Percentiles rank a stretch among this genome's conserved stretches.
phyloP scores from a whole-genome alignment of 768 basidiomycete genomes.

The Termitomyces eurrhizus region DNA sequence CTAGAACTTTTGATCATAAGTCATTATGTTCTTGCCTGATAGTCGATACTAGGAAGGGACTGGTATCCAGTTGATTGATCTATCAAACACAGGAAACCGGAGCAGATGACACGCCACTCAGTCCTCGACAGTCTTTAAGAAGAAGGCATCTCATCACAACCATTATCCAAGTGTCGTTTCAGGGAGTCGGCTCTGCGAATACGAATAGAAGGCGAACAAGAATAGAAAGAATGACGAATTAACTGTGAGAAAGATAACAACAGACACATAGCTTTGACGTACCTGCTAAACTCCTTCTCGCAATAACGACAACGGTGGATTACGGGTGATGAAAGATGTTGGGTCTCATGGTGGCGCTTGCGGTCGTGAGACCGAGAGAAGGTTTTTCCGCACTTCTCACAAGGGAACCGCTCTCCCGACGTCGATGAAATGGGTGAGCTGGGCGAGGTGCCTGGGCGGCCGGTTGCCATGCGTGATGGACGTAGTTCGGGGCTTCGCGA shows the following conservation, averaged over 20 bases:
- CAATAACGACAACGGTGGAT: conserved; percentile 71
- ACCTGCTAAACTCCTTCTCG: conserved; percentile 75
- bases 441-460: conserved; percentile 37
- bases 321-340: conserved; percentile 61
- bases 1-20: conserved; percentile 18
- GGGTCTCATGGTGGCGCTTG: conserved; percentile 77
- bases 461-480: conserved; percentile 35
- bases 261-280: conserved; percentile 15
- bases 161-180: conserved; percentile 80
- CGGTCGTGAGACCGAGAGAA: conserved; percentile 81
- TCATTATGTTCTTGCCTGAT: conserved; percentile 1
- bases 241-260: conserved; percentile 8
- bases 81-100: neutral
- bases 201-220: conserved; percentile 9
- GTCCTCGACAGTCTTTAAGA: conserved; percentile 6
- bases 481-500: conserved; percentile 28
- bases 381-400: conserved; percentile 73
- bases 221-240: neutral
- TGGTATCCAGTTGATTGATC: conserved; percentile 5
- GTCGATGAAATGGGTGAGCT: conserved; percentile 36
- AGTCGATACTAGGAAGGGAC: conserved; percentile 12
- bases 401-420: conserved; percentile 61
- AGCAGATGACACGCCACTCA: neutral
- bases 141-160: conserved; percentile 31
- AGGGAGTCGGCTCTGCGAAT: conserved; percentile 42